Conservation (phyloP, 805 yeast species). For the Cyberlindnera lachancei region DNA sequence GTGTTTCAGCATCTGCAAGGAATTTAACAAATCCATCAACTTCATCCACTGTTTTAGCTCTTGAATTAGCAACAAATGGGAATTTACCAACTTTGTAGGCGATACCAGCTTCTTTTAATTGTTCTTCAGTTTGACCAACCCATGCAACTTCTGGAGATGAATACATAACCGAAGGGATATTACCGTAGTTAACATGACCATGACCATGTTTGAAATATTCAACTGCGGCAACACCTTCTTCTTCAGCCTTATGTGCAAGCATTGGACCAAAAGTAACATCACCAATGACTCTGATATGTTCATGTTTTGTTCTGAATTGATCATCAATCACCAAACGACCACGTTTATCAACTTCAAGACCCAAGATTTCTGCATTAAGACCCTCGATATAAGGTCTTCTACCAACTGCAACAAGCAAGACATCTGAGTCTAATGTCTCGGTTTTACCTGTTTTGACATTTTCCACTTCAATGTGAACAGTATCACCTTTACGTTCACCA, state of each 20-base stretch:
- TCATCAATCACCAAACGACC: constrained; percentile 93
- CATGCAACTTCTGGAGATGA: constrained; percentile 99
- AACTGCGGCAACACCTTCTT: constrained; percentile 98
- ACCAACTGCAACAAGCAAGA: constrained; percentile 93
- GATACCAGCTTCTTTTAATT: constrained; percentile 87
- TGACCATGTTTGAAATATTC: constrained; percentile 89
- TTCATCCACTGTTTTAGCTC: constrained; percentile 97
- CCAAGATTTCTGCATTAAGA: constrained; percentile 79
- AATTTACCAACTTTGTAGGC: constrained; percentile 92
- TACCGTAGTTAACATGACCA: constrained; percentile 97
- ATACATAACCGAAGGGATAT: constrained; percentile 98
- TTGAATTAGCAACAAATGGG: constrained; percentile 98
- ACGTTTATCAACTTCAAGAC: constrained; percentile 83
- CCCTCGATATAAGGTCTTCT: constrained; percentile 96
- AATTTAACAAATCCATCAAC: constrained; percentile 97
- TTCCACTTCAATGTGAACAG: constrained; percentile 82
- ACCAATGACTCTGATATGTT: constrained; percentile 95
- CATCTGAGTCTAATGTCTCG: constrained; percentile 80
- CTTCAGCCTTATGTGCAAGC: constrained; percentile 99
- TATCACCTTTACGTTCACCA: constrained; percentile 84
- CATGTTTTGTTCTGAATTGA: constrained; percentile 84
- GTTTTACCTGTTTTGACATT: constrained; percentile 79
- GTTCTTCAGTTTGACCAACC: constrained; percentile 96
- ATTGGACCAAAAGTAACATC: constrained; percentile 98
- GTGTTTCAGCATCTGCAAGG: constrained; percentile 93